Conservation (phyloP, 2,329 filamentous ascomycete genomes). For the Hortaea sp. region DNA sequence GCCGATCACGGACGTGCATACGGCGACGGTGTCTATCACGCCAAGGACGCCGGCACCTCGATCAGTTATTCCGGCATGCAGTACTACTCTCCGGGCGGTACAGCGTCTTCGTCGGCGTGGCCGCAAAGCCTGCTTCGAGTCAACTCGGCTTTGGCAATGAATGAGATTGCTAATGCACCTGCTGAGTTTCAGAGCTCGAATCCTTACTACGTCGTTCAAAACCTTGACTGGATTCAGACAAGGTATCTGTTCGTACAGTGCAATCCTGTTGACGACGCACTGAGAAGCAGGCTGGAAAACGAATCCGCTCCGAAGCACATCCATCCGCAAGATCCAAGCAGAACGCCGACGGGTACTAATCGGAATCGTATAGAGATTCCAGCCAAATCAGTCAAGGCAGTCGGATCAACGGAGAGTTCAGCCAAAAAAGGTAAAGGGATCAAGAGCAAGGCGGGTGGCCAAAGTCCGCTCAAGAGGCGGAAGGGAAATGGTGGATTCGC, state of each 20-base stretch:
- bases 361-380: background rate
- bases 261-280: slow-evolving; percentile 7
- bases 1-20: slow-evolving; percentile 55
- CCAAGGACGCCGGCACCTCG: slow-evolving; percentile 49
- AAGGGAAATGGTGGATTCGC: slow-evolving; percentile 18
- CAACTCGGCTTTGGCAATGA: slow-evolving; percentile 56
- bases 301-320: slow-evolving; percentile 13
- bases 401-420: too few relatives aligned
- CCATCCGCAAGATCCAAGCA: slow-evolving; percentile 31
- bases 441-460: background rate
- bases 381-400: too few relatives aligned
- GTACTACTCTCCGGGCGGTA: background rate
- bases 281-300: slow-evolving; percentile 5
- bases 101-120: slow-evolving; percentile 40
- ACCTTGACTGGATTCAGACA: slow-evolving; percentile 81
- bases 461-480: slow-evolving; percentile 11
- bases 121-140: slow-evolving; percentile 55
- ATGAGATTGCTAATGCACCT: slow-evolving; percentile 74
- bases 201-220: slow-evolving; percentile 61
- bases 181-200: slow-evolving; percentile 43
- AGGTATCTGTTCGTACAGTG: slow-evolving; percentile 64
- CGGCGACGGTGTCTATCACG: slow-evolving; percentile 78
- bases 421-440: background rate
- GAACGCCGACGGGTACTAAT: slow-evolving; percentile 32
- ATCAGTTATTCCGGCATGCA: slow-evolving; percentile 34